Base-by-base conservation (phyloP, 2,329 filamentous ascomycete species). In the Nemania sp. region DNA sequence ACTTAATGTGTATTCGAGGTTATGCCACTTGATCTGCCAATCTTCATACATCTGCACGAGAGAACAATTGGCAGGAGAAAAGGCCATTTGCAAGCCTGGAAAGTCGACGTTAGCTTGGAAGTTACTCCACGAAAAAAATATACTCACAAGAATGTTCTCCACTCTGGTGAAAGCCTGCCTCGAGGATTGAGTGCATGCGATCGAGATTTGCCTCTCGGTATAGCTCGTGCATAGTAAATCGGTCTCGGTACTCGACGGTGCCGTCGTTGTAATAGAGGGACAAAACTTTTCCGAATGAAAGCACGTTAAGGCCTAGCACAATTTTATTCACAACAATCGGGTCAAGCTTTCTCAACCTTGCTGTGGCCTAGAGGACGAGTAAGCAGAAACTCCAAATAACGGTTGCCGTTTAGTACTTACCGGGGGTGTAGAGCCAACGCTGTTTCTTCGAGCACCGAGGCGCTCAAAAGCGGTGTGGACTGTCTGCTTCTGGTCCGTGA, bases 381-480 rank as follows among this genome's bases (percentile, higher is more conserved):
- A 57, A 72, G 59, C 49, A 48, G 13, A n/a, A 1, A 29, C 21
- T 21, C 29, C n/a, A 5, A n/a, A 50, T 9, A 15, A 20, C 25
- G n/a, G n/a, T 54, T 39, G 35, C 9, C 37, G 21, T 37, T 56
- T 46, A 15, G 59, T 29, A 40, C 63, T 20, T 58, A 64, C 55
- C 20, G 68, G 65, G 40, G 67, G 67, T 17, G 67, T 45, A 34
- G 65, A 64, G 17, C 68, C 67, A 25, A 75, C 74, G 61, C 81
- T 85, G 69, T 85, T 86, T 69, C 86, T 86, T 67, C 89, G 85
- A 45, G 74, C 74, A 7, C 87, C 85, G 25, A 95, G 80, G 67
- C 93, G 89, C 66, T 92, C 89, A 72, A 96, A 94, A 12, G 89
- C 89, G 1, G 88, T 78, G 71, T 95, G 90, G 7, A 96, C 77